Evolutionary conservation across 1,284 basidiomycete genomes (phyloP).

Genomic region (Cystobasidiaceae sp.): DNA sequence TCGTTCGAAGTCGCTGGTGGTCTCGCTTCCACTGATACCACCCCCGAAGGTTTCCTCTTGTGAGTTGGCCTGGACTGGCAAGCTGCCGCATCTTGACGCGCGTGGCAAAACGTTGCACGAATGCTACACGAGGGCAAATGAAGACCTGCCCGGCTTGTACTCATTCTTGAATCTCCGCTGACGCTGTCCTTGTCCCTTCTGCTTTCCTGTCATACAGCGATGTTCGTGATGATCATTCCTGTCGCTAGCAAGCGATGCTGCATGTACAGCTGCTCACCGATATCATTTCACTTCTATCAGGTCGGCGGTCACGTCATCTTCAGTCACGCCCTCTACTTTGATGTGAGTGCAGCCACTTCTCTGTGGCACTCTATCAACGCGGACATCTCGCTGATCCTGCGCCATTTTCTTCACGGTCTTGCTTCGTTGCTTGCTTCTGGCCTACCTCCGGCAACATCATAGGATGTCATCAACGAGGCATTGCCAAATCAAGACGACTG

Average conservation of each 20-base stretch:
- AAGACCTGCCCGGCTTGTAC: no score
- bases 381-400: background rate
- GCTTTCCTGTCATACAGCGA: background rate
- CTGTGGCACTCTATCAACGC: background rate
- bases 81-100: no score
- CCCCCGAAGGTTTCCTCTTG: conserved; percentile 54
- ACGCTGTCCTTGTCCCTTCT: background rate
- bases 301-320: conserved; percentile 53
- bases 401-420: background rate
- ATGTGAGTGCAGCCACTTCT: conserved; percentile 5
- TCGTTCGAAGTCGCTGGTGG: conserved; percentile 50
- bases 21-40: conserved; percentile 53
- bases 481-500: conserved; percentile 51
- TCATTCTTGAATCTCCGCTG: no score
- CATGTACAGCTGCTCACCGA: background rate
- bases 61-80: conserved; percentile 53
- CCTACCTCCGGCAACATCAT: conserved; percentile 46
- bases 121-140: no score
- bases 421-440: background rate
- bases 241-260: background rate
- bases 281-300: background rate
- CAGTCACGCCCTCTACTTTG: conserved; percentile 50
- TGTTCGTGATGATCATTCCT: background rate
- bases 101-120: no score
- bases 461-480: conserved; percentile 52